Evolutionary conservation across 768 basidiomycete species (phyloP), one percentile per base, ranked within the genome.

Genomic region (Phanerochaete carnosa): DNA sequence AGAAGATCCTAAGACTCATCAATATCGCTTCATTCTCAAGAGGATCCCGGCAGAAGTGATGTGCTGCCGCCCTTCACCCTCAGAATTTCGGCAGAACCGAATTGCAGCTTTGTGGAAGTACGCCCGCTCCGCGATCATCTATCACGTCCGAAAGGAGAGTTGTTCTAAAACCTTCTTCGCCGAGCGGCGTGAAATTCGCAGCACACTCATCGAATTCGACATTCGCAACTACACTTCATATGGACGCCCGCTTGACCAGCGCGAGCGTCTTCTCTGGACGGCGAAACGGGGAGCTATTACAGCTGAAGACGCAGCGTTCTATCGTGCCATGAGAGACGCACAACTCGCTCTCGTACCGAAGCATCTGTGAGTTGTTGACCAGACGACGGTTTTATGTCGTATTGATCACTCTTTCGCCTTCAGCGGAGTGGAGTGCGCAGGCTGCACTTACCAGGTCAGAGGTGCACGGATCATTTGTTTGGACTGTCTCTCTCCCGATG

Each of bases 111-210:
- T 73, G 8, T 78, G 76, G 76, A 64, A 56, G 5, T 76, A 70
- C 51, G 77, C 76, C 0, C 58, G 69, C 15, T 55, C 62, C 0
- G 69, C 72, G 13, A 64, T 68, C 15, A 49, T 66, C 11, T 64
- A 69, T 11, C 68, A 70, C 13, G 63, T 62, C 37, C 61, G 64
- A 32, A 33, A 57, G 8, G 39, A 8, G 39, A 43, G 19, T 19
- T 75, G 71, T 68, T 69, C 73, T 2, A 75, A 73, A 73, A 55
- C 64, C 2, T 72, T 66, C 59, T 71, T 76, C 66, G 64, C 67
- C 54, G 61, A 70, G 52, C 65, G 75, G 9, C 64, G 70, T 1
- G 66, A 68, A n/a, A 62, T 62, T 15, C 64, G 73, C n/a, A 64
- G 66, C 19, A 62, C 62, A 3, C 73, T 73, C 57, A 58, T 76